Percentiles rank a stretch among this genome's conserved stretches.
Conservation (phyloP, 202 grass and related monocot species). For the Schoenoplectus tabernaemontani region DNA sequence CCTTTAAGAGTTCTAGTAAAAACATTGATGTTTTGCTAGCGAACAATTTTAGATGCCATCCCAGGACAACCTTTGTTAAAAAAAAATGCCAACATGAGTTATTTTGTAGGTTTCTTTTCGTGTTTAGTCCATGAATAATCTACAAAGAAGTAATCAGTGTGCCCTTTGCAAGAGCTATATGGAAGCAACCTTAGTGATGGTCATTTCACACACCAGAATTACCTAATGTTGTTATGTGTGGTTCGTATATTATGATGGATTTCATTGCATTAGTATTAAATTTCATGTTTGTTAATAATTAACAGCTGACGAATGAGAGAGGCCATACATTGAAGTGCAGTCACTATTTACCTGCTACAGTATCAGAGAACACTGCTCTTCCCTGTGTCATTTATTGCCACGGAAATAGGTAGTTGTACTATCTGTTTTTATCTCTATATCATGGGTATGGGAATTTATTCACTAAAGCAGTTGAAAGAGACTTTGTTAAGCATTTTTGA, state of each 20-base stretch:
- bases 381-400: slow-evolving; percentile 98
- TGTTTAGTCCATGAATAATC: slow-evolving; percentile 21
- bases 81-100: neutral
- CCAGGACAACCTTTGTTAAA: neutral
- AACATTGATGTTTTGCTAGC: neutral
- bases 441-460: no score
- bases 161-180: neutral
- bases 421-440: no score
- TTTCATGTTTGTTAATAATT: slow-evolving; percentile 29
- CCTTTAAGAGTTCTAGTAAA: neutral
- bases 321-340: slow-evolving; percentile 87
- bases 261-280: neutral
- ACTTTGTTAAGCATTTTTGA: slow-evolving; percentile 16
- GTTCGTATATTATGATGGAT: neutral
- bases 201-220: neutral
- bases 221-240: neutral
- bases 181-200: neutral
- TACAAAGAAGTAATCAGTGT: neutral
- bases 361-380: slow-evolving; percentile 68
- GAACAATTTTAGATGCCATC: neutral
- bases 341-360: slow-evolving; percentile 79
- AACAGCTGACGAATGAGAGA: slow-evolving; percentile 79
- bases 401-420: slow-evolving; percentile 72
- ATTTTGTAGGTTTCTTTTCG: slow-evolving; percentile 24
- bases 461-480: slow-evolving; percentile 7